Evolutionary conservation across 106 monocot species (phyloP).

Genomic region (Posidonia australis): DNA sequence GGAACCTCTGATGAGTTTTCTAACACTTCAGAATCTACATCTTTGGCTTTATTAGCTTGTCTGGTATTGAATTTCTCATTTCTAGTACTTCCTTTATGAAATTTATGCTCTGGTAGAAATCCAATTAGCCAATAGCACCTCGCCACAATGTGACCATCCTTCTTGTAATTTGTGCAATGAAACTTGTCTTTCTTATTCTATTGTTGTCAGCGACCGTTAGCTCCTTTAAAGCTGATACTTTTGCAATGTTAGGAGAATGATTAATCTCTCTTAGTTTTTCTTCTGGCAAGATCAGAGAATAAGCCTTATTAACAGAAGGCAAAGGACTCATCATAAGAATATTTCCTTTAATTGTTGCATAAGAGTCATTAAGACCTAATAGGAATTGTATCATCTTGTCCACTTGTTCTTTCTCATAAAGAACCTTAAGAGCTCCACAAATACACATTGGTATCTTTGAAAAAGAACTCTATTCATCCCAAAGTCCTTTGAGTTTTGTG

Average conservation of each 20-base stretch:
- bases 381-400: background rate
- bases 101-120: too few relatives aligned
- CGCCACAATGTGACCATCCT: too few relatives aligned
- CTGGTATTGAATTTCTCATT: too few relatives aligned
- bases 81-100: too few relatives aligned
- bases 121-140: too few relatives aligned
- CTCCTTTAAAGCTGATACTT: too few relatives aligned
- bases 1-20: too few relatives aligned
- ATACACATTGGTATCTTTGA: background rate
- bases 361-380: background rate
- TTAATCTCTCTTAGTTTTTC: background rate
- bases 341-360: background rate
- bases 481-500: background rate
- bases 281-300: background rate
- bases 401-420: background rate
- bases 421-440: background rate
- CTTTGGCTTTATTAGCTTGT: too few relatives aligned
- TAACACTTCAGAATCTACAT: too few relatives aligned
- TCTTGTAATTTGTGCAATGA: too few relatives aligned
- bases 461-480: background rate
- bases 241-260: background rate
- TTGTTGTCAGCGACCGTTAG: too few relatives aligned
- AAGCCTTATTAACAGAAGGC: background rate
- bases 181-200: too few relatives aligned
- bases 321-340: background rate